Conservation (phyloP, 192 early-diverging fungal species). For the Umbelopsis sp. region DNA sequence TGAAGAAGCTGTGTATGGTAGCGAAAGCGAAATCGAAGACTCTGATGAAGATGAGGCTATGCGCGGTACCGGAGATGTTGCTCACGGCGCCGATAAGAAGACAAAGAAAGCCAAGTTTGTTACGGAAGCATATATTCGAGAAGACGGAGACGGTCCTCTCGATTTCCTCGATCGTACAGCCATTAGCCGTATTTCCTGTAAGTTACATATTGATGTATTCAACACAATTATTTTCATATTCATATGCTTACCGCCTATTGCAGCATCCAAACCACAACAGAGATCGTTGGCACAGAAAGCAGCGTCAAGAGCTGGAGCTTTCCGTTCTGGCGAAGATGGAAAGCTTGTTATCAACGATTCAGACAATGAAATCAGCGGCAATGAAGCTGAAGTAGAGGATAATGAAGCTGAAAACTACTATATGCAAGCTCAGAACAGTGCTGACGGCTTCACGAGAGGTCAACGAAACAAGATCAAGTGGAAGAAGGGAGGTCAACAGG, state of each 20-base stretch:
- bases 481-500: conserved; percentile 69
- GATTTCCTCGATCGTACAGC: conserved; percentile 91
- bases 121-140: conserved; percentile 62
- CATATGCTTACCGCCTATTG: background rate
- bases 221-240: background rate
- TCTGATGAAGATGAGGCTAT: conserved; percentile 65
- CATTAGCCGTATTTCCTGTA: conserved; percentile 51
- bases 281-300: conserved; percentile 19
- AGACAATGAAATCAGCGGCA: conserved; percentile 23
- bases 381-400: conserved; percentile 42
- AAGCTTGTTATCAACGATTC: conserved; percentile 75
- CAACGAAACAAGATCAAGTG: conserved; percentile 89
- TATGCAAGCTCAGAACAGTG: conserved; percentile 73
- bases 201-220: background rate
- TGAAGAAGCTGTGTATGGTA: conserved; percentile 91
- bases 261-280: conserved; percentile 29
- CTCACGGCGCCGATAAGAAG: conserved; percentile 24
- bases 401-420: conserved; percentile 80
- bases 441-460: conserved; percentile 85
- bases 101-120: conserved; percentile 41
- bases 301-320: conserved; percentile 28
- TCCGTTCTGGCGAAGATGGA: conserved; percentile 75
- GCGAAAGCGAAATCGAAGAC: conserved; percentile 88
- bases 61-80: conserved; percentile 38
- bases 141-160: conserved; percentile 68